Evolutionary conservation across 2,329 filamentous ascomycete species (phyloP).

Genomic region (Cercospora nicotianae): DNA sequence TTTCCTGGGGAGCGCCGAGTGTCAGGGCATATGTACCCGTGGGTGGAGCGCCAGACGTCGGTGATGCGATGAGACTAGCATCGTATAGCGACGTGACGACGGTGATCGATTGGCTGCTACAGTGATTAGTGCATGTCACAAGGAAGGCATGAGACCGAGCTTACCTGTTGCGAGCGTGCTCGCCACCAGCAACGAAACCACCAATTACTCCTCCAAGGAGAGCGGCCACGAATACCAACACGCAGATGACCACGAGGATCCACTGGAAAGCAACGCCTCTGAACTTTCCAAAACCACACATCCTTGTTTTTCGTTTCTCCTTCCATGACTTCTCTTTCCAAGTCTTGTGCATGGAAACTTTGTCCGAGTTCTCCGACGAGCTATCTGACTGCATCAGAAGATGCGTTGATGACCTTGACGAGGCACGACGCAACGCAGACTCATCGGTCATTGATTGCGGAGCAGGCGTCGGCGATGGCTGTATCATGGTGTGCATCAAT

Average conservation of each 20-base stretch:
- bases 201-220: slow-evolving; percentile 40
- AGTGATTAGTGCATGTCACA: slow-evolving; percentile 12
- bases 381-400: slow-evolving; percentile 12
- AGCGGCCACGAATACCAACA: slow-evolving; percentile 36
- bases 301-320: slow-evolving; percentile 40
- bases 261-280: slow-evolving; percentile 39
- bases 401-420: slow-evolving; percentile 10
- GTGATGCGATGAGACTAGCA: slow-evolving; percentile 49
- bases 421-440: slow-evolving; percentile 27
- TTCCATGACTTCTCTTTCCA: slow-evolving; percentile 43
- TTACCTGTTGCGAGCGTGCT: slow-evolving; percentile 29
- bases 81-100: slow-evolving; percentile 36
- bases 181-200: slow-evolving; percentile 35
- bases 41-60: slow-evolving; percentile 54
- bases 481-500: slow-evolving; percentile 38
- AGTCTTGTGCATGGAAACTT: slow-evolving; percentile 26
- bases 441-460: slow-evolving; percentile 40
- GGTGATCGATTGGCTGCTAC: slow-evolving; percentile 20
- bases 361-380: slow-evolving; percentile 10
- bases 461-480: slow-evolving; percentile 33
- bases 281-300: slow-evolving; percentile 25
- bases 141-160: slow-evolving; percentile 10
- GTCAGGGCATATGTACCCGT: slow-evolving; percentile 60
- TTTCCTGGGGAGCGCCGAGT: slow-evolving; percentile 50
- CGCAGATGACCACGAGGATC: slow-evolving; percentile 34